A percentile compares a stretch with the other conserved stretches of the same genome.
Conservation (phyloP, 108 stramenopile genomes). For the Pseudonitzschia multistriata region DNA sequence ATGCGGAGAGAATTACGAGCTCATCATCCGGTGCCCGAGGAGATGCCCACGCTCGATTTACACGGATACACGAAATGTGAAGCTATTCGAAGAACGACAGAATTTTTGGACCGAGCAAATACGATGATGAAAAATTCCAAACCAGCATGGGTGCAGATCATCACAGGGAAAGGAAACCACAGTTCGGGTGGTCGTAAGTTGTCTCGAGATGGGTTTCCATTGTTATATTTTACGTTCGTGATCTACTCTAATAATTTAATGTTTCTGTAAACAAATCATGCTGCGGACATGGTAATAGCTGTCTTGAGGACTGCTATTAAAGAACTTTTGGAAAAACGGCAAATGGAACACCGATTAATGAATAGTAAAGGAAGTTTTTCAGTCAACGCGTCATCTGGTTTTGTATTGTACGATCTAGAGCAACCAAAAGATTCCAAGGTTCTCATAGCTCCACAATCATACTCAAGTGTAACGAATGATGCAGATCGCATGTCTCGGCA, state of each 20-base stretch:
- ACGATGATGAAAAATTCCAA: neutral
- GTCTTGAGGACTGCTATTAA: conserved; percentile 49
- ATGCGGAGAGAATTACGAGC: neutral
- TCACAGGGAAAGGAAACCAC: conserved; percentile 55
- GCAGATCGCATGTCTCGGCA: too few species aligned
- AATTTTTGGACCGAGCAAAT: conserved; percentile 26
- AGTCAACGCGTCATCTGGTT: conserved; percentile 59
- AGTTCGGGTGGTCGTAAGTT: conserved; percentile 45
- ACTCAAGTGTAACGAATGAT: neutral
- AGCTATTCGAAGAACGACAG: conserved; percentile 17
- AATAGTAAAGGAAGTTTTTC: conserved; percentile 49
- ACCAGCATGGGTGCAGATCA: conserved; percentile 32
- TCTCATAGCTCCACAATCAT: conserved; percentile 3
- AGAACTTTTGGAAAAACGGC: conserved; percentile 52
- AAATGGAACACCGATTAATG: conserved; percentile 44
- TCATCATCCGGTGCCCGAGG: neutral
- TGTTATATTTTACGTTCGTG: neutral
- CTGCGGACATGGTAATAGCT: conserved; percentile 2
- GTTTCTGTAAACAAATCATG: neutral
- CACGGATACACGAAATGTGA: conserved; percentile 30
- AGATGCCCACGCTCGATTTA: conserved; percentile 20
- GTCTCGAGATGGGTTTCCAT: neutral
- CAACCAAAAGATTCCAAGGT: conserved; percentile 31
- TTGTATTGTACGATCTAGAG: conserved; percentile 44
- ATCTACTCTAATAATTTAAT: neutral